Percentiles rank a stretch among this genome's conserved stretches.
Evolutionary conservation across 257 asterid species (phyloP).

Genomic region (Lavandula angustifolia): DNA sequence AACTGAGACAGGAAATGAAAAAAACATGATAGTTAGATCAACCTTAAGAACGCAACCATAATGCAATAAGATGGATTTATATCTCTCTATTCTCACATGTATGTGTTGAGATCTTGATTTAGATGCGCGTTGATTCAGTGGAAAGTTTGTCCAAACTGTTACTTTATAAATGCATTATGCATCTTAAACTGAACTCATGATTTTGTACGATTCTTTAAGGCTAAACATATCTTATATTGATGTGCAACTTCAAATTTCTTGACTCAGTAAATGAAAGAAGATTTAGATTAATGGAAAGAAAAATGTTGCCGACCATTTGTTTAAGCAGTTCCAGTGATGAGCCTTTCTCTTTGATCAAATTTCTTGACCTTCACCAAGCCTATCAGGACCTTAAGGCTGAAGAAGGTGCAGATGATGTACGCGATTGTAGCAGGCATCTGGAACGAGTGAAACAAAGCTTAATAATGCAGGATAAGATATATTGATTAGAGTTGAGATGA

Average conservation of each 20-base stretch:
- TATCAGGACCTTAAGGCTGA: constrained; percentile 76
- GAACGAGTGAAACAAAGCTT: constrained; percentile 2
- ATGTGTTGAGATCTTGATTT: background rate
- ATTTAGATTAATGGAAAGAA: background rate
- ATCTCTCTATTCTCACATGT: no score
- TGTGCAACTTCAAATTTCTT: background rate
- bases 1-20: constrained; percentile 18
- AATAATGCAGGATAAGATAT: background rate
- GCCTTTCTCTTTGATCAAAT: constrained; percentile 78
- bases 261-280: background rate
- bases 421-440: constrained; percentile 82
- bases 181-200: background rate
- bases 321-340: constrained; percentile 91
- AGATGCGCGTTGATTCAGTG: background rate
- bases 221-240: background rate
- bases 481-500: background rate
- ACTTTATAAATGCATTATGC: background rate
- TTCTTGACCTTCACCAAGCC: constrained; percentile 75
- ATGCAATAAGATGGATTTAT: no score
- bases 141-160: background rate
- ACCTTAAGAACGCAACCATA: background rate
- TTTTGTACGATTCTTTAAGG: background rate
- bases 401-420: constrained; percentile 60
- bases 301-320: constrained; percentile 34
- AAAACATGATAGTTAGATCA: constrained; percentile 1